These are phyloP conservation scores for Penicillium digitatum DNA, from an alignment of 2,329 filamentous ascomycete species.

Conservation along the genomic window DNA sequence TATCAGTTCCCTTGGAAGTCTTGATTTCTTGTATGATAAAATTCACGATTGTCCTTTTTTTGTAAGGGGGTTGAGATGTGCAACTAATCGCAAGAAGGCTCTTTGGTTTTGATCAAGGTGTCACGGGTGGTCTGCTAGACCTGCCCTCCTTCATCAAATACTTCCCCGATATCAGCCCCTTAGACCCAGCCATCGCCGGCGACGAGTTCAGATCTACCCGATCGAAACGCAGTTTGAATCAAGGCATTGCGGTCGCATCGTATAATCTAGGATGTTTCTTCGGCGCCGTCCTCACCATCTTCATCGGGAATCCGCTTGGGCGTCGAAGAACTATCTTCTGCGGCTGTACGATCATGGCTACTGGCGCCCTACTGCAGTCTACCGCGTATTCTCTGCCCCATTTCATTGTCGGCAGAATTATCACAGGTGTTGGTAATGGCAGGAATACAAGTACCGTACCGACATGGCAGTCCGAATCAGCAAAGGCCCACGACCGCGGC, in stretches of 20 bases:
- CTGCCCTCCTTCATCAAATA: conserved; percentile 39
- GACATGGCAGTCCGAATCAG: conserved; percentile 41
- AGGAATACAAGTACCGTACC: conserved; percentile 51
- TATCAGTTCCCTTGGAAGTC: conserved; percentile 44
- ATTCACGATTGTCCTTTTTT: neutral
- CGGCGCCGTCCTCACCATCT: conserved; percentile 47
- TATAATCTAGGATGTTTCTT: conserved; percentile 49
- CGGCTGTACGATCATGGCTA: conserved; percentile 40
- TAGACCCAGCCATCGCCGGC: conserved; percentile 5
- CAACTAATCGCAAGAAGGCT: conserved; percentile 21
- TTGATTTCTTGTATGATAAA: conserved; percentile 35
- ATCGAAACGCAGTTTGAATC: conserved; percentile 23
- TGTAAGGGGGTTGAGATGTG: neutral
- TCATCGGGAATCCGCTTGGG: conserved; percentile 41
- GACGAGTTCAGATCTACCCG: neutral
- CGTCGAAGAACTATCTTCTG: conserved; percentile 21
- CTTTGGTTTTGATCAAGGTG: conserved; percentile 41
- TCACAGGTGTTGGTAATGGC: conserved; percentile 50
- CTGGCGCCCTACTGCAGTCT: conserved; percentile 19
- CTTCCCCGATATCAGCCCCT: conserved; percentile 35
- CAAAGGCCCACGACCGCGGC: conserved; percentile 21
- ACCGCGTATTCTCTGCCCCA: conserved; percentile 31
- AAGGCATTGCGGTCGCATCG: conserved; percentile 39
- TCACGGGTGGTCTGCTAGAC: conserved; percentile 44
- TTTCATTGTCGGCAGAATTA: conserved; percentile 46